Evolutionary conservation across 202 grass and related monocot genomes (phyloP).

Genomic region (Setaria viridis): DNA sequence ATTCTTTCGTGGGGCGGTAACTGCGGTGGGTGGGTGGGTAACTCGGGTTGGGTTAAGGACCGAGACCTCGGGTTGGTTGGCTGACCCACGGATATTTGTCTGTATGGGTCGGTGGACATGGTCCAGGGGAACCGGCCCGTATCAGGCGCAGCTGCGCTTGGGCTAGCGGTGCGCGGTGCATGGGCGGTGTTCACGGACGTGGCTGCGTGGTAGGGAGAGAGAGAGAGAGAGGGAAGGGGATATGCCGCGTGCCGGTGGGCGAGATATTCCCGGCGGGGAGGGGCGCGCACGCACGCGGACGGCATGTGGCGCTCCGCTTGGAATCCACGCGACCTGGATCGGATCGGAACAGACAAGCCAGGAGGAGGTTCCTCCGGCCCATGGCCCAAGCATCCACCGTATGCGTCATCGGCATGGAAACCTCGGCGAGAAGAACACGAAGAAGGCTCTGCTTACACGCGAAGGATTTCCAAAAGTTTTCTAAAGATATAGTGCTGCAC

Average conservation of each 20-base stretch:
- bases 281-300: neutral
- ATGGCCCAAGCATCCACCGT: too few relatives aligned
- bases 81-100: neutral
- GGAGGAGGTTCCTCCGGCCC: too few relatives aligned
- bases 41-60: slow-evolving; percentile 27
- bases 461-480: too few relatives aligned
- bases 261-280: slow-evolving; percentile 39
- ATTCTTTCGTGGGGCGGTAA: neutral
- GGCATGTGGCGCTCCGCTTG: neutral
- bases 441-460: too few relatives aligned
- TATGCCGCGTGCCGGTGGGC: slow-evolving; percentile 47
- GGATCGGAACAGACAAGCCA: neutral
- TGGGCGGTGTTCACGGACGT: neutral
- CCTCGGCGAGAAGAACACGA: too few relatives aligned
- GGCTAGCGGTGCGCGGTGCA: neutral
- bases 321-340: slow-evolving; percentile 2
- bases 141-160: too few relatives aligned
- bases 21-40: neutral
- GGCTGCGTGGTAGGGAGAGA: neutral
- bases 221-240: neutral
- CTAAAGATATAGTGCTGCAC: too few relatives aligned
- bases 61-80: too few relatives aligned
- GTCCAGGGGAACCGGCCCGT: neutral
- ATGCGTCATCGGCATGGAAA: too few relatives aligned
- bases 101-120: neutral